Percentiles rank a stretch among this genome's conserved stretches.
These are phyloP conservation scores for Amaranthus cruentus DNA, from an alignment of 148 eudicot species.

Conservation along the genomic window DNA sequence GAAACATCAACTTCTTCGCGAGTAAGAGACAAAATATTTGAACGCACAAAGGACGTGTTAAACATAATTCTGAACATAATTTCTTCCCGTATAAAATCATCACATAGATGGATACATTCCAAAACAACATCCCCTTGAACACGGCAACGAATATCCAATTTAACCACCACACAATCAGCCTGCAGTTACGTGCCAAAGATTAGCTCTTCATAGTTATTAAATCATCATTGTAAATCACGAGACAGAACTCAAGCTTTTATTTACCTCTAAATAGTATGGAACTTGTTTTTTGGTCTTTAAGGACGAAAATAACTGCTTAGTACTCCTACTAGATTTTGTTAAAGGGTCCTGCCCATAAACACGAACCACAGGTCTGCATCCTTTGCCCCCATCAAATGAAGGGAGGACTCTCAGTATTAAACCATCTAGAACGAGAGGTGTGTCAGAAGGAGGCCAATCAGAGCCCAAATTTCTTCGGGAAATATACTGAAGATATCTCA, in stretches of 20 bases:
- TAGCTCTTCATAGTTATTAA: conserved; percentile 14
- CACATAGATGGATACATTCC: conserved; percentile 66
- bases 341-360: conserved; percentile 64
- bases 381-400: conserved; percentile 46
- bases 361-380: conserved; percentile 61
- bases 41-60: conserved; percentile 68
- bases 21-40: conserved; percentile 50
- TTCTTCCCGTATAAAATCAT: conserved; percentile 53
- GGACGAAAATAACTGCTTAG: conserved; percentile 57
- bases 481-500: conserved; percentile 73
- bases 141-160: conserved; percentile 59
- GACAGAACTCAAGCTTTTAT: neutral
- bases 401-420: conserved; percentile 54
- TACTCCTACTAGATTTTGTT: conserved; percentile 45
- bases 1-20: conserved; percentile 69
- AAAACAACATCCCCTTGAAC: conserved; percentile 82
- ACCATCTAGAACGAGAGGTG: conserved; percentile 52
- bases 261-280: conserved; percentile 56
- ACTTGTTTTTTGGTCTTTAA: conserved; percentile 43
- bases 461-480: conserved; percentile 49
- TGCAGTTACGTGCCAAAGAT: conserved; percentile 39
- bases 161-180: conserved; percentile 62
- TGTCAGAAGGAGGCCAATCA: conserved; percentile 59
- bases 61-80: conserved; percentile 78
- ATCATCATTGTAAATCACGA: neutral